Base-by-base conservation (phyloP, 2,329 filamentous ascomycete species). In the Colletotrichum tabaci region DNA sequence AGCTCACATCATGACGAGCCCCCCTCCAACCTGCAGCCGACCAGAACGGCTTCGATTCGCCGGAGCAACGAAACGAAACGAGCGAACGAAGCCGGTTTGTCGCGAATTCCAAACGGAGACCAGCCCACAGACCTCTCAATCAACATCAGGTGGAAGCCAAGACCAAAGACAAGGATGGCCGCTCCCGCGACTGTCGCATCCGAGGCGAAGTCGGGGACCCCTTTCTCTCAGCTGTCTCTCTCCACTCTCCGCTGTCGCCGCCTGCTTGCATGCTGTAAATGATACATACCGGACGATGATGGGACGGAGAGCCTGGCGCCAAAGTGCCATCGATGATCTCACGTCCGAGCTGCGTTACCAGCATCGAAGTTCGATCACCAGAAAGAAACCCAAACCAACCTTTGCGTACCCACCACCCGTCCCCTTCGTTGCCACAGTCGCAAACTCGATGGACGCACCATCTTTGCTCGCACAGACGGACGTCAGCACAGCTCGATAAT, bases 11-110 rank as follows among this genome's bases (percentile, higher is more conserved):
- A 15, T 50, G 8, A 42, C 8, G 23, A 61, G 68, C 56, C 57
- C 57, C 64, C 57, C 67, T 50, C 64, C 57, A 49, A 42, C 57
- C 30, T 67, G 64, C 64, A 67, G 49, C 57, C 58, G 26, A 56
- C 49, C 44, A 57, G 21, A 23, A 42, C 47, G 56, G 30, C 30
- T 35, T 35, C 30, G 30, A n/a, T 58, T 56, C 57, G 57, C 35
- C 57, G 64, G 64, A 67, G 57, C 52, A 46, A 67, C 49, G 67
- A 71, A 71, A 71, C 67, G 67, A 71, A 71, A 71, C 67, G 67
- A 67, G 64, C 67, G 64, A 57, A n/a, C 67, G 58, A 23, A 13
- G 57, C 52, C 57, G 64, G 44, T 58, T 61, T 66, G 49, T 47
- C 50, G 64, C 64, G 55, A 64, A 58, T 71, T 71, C 44, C 64